These are phyloP conservation scores for Neurospora discreta DNA, from an alignment of 495 filamentous ascomycete genomes.

Conservation along the genomic window DNA sequence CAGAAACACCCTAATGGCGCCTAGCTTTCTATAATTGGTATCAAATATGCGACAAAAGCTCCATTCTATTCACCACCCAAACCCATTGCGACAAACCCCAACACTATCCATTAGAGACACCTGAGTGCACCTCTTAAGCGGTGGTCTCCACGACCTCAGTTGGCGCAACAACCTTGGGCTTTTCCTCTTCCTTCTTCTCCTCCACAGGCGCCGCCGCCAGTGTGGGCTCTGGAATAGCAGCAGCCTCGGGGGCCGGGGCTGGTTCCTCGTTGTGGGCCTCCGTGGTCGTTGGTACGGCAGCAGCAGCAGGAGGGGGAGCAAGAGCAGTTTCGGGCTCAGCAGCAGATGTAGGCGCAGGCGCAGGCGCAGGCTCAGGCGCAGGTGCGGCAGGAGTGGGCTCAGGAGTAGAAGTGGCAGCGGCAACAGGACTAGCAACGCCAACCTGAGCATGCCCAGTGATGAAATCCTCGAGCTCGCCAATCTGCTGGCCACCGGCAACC, in stretches of 20 bases:
- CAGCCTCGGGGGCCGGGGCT: background rate
- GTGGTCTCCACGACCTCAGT: background rate
- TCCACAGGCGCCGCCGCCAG: background rate
- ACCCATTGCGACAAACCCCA: background rate
- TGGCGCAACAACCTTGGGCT: background rate
- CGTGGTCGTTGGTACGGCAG: background rate
- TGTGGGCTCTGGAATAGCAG: background rate
- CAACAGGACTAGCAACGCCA: slow-evolving; percentile 10
- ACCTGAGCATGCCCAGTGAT: slow-evolving; percentile 28
- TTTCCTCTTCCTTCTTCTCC: background rate
- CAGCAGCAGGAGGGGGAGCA: background rate
- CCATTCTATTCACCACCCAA: background rate
- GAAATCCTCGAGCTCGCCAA: slow-evolving; percentile 78
- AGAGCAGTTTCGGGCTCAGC: background rate
- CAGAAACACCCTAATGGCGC: background rate
- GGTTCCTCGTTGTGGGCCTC: background rate
- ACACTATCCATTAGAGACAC: background rate
- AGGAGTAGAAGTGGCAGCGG: background rate
- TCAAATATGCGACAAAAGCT: background rate
- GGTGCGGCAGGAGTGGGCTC: background rate
- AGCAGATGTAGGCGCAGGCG: background rate
- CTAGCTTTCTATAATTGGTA: background rate
- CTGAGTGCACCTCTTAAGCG: background rate
- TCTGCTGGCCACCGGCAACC: slow-evolving; percentile 62
- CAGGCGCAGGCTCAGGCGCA: background rate